Conservation (phyloP, 2,329 filamentous ascomycete genomes). For the Pestalotiopsis sp. region DNA sequence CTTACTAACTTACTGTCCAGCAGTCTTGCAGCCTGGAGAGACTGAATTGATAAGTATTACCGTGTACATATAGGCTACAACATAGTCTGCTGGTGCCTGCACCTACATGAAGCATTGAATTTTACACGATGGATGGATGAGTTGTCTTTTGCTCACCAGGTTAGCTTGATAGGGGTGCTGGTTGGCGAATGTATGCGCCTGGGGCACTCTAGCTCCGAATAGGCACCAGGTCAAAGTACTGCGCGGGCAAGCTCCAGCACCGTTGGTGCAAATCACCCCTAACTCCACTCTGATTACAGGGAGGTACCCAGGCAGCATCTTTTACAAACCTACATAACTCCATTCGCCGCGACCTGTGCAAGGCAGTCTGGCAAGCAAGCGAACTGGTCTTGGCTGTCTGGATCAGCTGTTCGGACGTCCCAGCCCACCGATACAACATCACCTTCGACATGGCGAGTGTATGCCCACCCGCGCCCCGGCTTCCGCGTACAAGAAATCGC, state of each 20-base stretch:
- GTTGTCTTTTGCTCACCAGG: background rate
- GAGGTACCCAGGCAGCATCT: too few species aligned
- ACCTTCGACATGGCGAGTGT: conserved; percentile 32
- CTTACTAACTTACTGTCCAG: too few species aligned
- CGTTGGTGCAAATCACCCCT: too few species aligned
- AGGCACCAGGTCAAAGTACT: too few species aligned
- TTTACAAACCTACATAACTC: too few species aligned
- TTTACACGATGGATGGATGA: background rate
- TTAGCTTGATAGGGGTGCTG: background rate
- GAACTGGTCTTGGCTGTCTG: background rate
- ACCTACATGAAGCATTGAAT: background rate
- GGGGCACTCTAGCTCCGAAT: too few species aligned
- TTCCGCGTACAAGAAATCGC: conserved; percentile 1
- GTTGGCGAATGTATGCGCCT: too few species aligned
- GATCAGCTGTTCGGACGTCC: background rate
- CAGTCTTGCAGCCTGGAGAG: background rate
- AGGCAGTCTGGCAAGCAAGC: background rate
- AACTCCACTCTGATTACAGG: too few species aligned
- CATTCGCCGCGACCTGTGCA: too few species aligned
- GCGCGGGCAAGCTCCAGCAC: too few species aligned
- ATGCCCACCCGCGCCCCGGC: conserved; percentile 14
- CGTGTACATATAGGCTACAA: background rate
- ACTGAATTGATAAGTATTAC: too few species aligned
- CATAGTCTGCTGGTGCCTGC: background rate
- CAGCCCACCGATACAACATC: background rate